Percentiles rank a stretch among this genome's conserved stretches.
These are phyloP conservation scores for Coccinonectria pachysandricola DNA, from an alignment of 2,329 filamentous ascomycete genomes.

Conservation along the genomic window DNA sequence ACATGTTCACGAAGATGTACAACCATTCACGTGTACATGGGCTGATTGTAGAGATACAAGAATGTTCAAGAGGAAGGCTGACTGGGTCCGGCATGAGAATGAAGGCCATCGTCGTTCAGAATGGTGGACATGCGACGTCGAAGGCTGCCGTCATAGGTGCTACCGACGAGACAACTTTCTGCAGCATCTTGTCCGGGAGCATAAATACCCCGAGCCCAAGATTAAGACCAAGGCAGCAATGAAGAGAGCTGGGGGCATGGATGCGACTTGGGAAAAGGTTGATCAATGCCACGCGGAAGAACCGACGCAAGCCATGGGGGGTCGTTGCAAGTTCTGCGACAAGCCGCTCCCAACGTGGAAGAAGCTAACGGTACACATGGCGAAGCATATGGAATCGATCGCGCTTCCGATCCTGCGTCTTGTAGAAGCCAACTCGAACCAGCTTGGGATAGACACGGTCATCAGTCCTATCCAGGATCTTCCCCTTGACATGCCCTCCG, in stretches of 20 bases:
- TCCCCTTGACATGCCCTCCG: conserved; percentile 27
- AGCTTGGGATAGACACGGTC: conserved; percentile 49
- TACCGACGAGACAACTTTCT: conserved; percentile 88
- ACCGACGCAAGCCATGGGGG: too few species aligned
- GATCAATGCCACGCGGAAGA: conserved; percentile 71
- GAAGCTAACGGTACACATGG: conserved; percentile 85
- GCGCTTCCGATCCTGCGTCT: conserved; percentile 67
- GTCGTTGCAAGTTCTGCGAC: conserved; percentile 84
- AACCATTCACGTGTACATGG: conserved; percentile 90
- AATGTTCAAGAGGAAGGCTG: conserved; percentile 89
- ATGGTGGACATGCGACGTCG: conserved; percentile 78
- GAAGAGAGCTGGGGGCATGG: conserved; percentile 45
- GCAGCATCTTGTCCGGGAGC: conserved; percentile 83
- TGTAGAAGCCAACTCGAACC: conserved; percentile 35
- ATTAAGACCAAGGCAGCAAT: conserved; percentile 62
- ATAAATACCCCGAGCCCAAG: conserved; percentile 77
- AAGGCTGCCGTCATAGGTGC: conserved; percentile 72
- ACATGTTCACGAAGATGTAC: conserved; percentile 87
- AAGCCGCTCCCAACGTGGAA: conserved; percentile 78
- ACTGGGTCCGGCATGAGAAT: conserved; percentile 92
- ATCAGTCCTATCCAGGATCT: conserved; percentile 57
- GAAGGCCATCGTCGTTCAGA: conserved; percentile 83
- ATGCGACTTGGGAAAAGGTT: conserved; percentile 67
- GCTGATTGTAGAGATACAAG: conserved; percentile 73
- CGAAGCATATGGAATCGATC: conserved; percentile 90